These are phyloP conservation scores for Rosa lucieae DNA, from an alignment of 306 rosid genomes.

Conservation along the genomic window DNA sequence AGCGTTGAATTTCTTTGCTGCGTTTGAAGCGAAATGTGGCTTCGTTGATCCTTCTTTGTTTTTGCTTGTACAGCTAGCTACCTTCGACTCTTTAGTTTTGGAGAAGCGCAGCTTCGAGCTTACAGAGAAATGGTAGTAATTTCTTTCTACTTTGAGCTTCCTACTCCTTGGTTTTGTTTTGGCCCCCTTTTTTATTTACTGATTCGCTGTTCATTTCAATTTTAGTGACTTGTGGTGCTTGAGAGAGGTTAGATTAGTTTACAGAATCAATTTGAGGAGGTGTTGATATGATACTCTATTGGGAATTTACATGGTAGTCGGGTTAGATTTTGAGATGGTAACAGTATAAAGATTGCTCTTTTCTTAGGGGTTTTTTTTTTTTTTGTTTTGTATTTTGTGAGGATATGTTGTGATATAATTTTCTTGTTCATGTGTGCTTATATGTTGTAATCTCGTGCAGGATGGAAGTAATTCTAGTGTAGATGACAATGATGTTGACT, in stretches of 20 bases:
- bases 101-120: background rate
- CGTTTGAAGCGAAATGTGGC: background rate
- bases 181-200: background rate
- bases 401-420: background rate
- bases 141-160: background rate
- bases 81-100: background rate
- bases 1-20: background rate
- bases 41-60: background rate
- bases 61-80: constrained; percentile 10
- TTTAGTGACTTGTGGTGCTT: background rate
- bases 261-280: background rate
- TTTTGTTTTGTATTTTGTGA: no score
- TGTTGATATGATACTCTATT: background rate
- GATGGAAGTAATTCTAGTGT: constrained; percentile 54
- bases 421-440: constrained; percentile 6
- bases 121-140: constrained; percentile 30
- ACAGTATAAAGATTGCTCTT: background rate
- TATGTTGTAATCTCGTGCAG: constrained; percentile 39
- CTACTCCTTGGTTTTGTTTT: no score
- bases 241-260: background rate
- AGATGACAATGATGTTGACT: constrained; percentile 55
- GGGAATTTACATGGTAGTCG: background rate
- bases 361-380: no score
- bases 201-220: background rate
- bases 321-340: background rate